Base-by-base conservation (phyloP, 2,329 filamentous ascomycete genomes). In the Beauveria sp. region DNA sequence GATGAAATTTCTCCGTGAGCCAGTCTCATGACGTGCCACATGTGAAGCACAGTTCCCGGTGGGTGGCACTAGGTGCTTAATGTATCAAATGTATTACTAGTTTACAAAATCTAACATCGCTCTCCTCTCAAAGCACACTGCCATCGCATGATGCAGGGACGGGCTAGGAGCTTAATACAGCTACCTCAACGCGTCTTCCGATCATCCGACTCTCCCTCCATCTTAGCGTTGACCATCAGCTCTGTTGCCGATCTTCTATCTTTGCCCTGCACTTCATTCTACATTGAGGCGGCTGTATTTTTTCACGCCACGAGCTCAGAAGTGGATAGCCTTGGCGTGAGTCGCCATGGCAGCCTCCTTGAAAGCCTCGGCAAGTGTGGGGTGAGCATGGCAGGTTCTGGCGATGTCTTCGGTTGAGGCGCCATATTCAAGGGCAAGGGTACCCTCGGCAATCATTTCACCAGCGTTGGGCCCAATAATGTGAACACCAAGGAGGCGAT, bases 311-410 rank as follows among this genome's bases (percentile, higher is more conserved):
- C 3, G 3, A 24, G 63, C 62, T 74, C 90, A 99, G 79, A 89
- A 96, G 82, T 99, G 95, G 75, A 99, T 96, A 67, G 95, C 88
- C 83, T 96, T 95, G 71, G 88, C 86, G 80, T 96, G 92, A 56
- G 93, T 97, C 65, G 91, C 90, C 95, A 99, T 98, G 69, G 95
- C 95, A 71, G 95, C 95, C 85, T 99, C 95, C 84, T 99, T 99
- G 85, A 99, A 98, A 50, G 95, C 95, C 82, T 99, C 95, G 26
- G 93, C 88, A 64, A 99, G 83, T 57, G 93, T 97, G 62, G 95
- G 95, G 80, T 99, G 95, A 61, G 95, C 95, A 79, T 99, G 95
- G 78, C 91, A 95, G 66, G 95, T 98, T 73, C 95, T 86, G 65
- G 89, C 92, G 73, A 96, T 91, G 76, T 97, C 95, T 80, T 99